Base-by-base conservation (phyloP, 331 rosid species). In the Cydonia oblonga region DNA sequence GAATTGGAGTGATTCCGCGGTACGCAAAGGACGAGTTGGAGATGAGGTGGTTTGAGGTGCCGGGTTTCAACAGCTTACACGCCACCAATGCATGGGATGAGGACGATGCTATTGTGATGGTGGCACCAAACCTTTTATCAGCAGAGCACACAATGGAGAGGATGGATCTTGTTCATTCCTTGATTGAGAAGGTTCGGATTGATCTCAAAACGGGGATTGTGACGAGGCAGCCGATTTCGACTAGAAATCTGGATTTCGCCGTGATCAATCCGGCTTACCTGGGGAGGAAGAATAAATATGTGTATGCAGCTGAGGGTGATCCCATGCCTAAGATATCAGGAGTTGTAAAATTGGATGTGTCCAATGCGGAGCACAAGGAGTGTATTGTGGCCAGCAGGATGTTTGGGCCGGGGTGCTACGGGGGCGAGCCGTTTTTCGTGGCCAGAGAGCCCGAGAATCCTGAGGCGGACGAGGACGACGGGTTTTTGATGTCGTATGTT, bases 71-170 rank as follows among this genome's bases (percentile, higher is more conserved):
- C 79, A 62, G 77, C 2, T 12, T 93, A 24, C 98, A 93, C 74
- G 88, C 95, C 42, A 82, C 86, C 3, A 93, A 93, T 80, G 95
- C 98, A 3, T 93, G 98, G 98, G 98, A 93, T 2, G 96, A 88
- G 20, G 96, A 88, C 0, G 89, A 86, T 35, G 78, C 86, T 6
- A 75, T 93, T 10, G 84, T 84, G 5, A 19, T 93, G 23, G 58
- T 93, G 59, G 98, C 97, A 46, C 97, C 97, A 6, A 93, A 93
- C 68, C 75, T 89, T 29, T 69, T 93, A 1, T 90, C 95, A 0
- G 80, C 88, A 22, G 97, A 93, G 69, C 98, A 93, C 85, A 72
- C 88, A 0, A 0, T 93, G 44, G 98, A 93, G 80, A 87, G 96
- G 26, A 32, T 82, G 87, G 96, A 90, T 2, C 81, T 93, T 1